These are phyloP conservation scores for Omphalotus guepiniiformis DNA, from an alignment of 768 basidiomycete genomes.

Conservation along the genomic window DNA sequence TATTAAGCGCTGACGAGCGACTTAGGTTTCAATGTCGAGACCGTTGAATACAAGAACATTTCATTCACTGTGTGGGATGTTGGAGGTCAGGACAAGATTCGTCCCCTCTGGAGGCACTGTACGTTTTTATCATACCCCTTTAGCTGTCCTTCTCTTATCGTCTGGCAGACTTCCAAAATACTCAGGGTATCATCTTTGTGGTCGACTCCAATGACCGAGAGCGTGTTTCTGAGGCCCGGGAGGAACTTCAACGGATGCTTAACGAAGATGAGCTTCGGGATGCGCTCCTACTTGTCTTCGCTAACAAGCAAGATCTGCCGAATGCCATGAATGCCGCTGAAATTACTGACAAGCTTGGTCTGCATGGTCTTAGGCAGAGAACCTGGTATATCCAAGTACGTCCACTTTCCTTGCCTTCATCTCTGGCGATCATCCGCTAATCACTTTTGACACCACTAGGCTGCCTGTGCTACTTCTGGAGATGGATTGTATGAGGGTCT, in stretches of 20 bases:
- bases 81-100: slow-evolving; percentile 99
- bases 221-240: slow-evolving; percentile 97
- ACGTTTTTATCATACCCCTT: slow-evolving; percentile 32
- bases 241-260: slow-evolving; percentile 99
- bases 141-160: slow-evolving; percentile 15
- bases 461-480: slow-evolving; percentile 96
- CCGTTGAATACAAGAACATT: slow-evolving; percentile 99
- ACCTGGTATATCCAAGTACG: slow-evolving; percentile 96
- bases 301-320: slow-evolving; percentile 99
- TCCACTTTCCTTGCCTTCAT: slow-evolving; percentile 14
- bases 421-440: not conserved
- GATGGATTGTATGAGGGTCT: slow-evolving; percentile 98
- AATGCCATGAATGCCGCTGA: slow-evolving; percentile 99
- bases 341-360: slow-evolving; percentile 98
- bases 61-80: slow-evolving; percentile 99
- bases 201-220: slow-evolving; percentile 99
- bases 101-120: slow-evolving; percentile 99
- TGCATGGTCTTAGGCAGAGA: slow-evolving; percentile 94
- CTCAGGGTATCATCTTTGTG: slow-evolving; percentile 99
- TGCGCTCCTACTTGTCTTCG: slow-evolving; percentile 96
- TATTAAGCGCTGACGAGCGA: slow-evolving; percentile 13
- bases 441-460: slow-evolving; percentile 45
- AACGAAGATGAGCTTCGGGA: slow-evolving; percentile 99
- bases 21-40: slow-evolving; percentile 98
- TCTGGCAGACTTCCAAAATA: slow-evolving; percentile 96